Conservation (phyloP, 139 green algal genomes). For the Coelastrella sp. region DNA sequence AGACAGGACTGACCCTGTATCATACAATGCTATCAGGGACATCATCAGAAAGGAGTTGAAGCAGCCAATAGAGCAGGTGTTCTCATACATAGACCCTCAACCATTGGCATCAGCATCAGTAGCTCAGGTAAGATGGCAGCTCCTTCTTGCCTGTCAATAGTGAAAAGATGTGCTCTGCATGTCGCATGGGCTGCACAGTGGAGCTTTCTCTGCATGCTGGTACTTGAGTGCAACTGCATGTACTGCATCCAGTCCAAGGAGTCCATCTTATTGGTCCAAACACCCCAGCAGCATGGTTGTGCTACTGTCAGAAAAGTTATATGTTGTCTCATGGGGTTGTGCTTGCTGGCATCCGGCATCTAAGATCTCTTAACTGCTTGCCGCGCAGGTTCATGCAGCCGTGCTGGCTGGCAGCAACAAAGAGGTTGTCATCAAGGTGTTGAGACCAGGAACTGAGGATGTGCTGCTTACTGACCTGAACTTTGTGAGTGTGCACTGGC, state of each 20-base stretch:
- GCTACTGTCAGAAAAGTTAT: neutral
- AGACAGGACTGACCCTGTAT: slow-evolving; percentile 88
- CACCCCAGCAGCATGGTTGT: no score
- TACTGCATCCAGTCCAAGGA: no score
- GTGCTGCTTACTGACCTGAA: slow-evolving; percentile 90
- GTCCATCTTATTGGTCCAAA: no score
- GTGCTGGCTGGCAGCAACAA: slow-evolving; percentile 80
- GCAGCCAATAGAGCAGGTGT: slow-evolving; percentile 81
- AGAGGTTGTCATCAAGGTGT: slow-evolving; percentile 89
- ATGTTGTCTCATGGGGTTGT: neutral
- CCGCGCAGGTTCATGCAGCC: slow-evolving; percentile 85
- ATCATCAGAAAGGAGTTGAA: slow-evolving; percentile 82
- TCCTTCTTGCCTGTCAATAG: no score
- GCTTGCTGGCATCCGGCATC: neutral
- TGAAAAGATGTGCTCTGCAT: no score
- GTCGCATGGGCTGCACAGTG: no score
- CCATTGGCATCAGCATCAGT: slow-evolving; percentile 93
- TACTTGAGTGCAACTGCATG: no score
- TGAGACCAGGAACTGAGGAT: slow-evolving; percentile 96
- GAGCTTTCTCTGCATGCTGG: no score
- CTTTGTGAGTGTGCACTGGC: slow-evolving; percentile 59
- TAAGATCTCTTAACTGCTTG: neutral
- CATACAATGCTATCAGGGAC: slow-evolving; percentile 78
- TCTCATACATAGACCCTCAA: slow-evolving; percentile 82
- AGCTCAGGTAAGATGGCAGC: slow-evolving; percentile 68